Evolutionary conservation across 306 rosid species (phyloP).

Genomic region (Fragaria vesca): DNA sequence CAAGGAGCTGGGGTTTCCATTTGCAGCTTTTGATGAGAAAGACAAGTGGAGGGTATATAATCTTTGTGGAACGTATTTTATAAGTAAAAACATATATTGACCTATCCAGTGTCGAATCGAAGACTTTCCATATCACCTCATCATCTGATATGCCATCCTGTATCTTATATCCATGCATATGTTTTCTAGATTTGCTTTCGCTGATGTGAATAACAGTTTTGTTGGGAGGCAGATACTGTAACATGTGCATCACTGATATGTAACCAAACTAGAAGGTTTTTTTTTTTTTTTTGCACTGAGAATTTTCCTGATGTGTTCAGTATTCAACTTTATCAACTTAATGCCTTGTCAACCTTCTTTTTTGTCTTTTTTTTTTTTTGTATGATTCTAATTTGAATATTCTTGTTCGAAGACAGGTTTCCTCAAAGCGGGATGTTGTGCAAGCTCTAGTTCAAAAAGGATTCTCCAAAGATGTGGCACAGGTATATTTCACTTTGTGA

Average conservation of each 20-base stretch:
- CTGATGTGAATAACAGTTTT: neutral
- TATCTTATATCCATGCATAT: neutral
- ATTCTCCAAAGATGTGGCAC: conserved; percentile 88
- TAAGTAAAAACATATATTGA: neutral
- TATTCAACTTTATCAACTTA: neutral
- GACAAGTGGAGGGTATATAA: neutral
- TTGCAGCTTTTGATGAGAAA: neutral
- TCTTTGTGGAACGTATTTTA: neutral
- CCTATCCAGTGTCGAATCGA: neutral
- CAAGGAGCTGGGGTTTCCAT: neutral
- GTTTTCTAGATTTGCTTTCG: neutral
- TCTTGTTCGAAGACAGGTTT: conserved; percentile 47
- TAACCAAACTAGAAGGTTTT: neutral
- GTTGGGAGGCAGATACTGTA: neutral
- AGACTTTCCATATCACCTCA: neutral
- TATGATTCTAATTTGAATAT: conserved; percentile 4
- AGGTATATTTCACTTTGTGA: conserved; percentile 43
- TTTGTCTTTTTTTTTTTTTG: neutral
- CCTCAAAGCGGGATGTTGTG: conserved; percentile 67
- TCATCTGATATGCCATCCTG: neutral
- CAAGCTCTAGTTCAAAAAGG: conserved; percentile 64
- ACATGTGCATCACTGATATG: neutral
- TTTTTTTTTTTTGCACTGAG: neutral
- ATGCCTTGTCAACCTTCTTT: neutral
- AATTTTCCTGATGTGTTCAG: neutral